Evolutionary conservation across 352 stramenopile genomes (phyloP), one percentile per base, ranked within the genome.

Genomic region (Phytophthora palmivora): DNA sequence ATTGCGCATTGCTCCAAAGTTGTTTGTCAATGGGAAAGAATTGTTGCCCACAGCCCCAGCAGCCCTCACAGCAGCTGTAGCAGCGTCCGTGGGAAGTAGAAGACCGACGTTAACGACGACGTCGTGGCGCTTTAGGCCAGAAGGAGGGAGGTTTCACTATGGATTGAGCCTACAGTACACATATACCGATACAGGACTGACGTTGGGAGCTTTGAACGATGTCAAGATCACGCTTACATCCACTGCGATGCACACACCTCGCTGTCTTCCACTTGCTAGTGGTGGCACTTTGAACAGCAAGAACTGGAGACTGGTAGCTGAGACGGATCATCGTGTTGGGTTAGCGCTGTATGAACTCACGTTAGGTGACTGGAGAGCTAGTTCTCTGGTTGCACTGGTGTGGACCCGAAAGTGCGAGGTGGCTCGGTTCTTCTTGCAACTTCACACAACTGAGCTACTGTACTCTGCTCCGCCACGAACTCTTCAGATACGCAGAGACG

Each of bases 321-420:
- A 84, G 49, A 73, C 70, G 3, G 72, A 77, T 26, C 34, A 56
- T 32, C 79, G 74, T 8, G 56, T 88, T 14, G 78, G 74, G 0
- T 52, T 90, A 18, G 72, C 76, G 15, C 48, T 90, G 19, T 90
- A 90, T 46, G 77, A 82, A 34, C 7, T 88, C 5, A 19, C 72
- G 12, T 34, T 90, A 0, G 77, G 63, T 2, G 58, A 67, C 28
- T 84, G 60, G 72, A 16, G 49, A 21, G 41, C 68, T 14, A 88
- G 81, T 45, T 76, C 76, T 2, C 39, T 90, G 16, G 19, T 85
- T 12, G 77, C 61, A n/a, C 62, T 90, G 7, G 81, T 83, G 16
- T 90, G 78, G 78, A 65, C 65, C 2, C 49, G 78, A 43, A 73
- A 42, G 0, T 47, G 69, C 4, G 72, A 90, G 38, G 44, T 90